Conservation (phyloP, 2,329 filamentous ascomycete species). For the Alternaria arbusti region DNA sequence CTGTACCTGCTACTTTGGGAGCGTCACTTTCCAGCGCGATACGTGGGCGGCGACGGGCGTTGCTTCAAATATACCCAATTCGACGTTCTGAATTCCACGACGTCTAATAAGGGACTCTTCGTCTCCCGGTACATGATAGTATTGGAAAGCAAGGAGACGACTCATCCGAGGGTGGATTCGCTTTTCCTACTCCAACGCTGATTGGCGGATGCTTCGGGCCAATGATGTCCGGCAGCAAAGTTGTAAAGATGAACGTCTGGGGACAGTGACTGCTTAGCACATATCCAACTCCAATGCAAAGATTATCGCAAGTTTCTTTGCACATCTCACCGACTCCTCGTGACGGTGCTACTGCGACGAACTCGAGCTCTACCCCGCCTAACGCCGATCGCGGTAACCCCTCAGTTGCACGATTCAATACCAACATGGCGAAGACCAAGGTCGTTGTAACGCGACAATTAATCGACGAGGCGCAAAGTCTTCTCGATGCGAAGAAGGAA, state of each 20-base stretch:
- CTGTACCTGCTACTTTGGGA: conserved; percentile 12
- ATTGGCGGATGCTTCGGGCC: conserved; percentile 31
- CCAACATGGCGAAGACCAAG: conserved; percentile 32
- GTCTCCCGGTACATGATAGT: not conserved
- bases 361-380: conserved; percentile 19
- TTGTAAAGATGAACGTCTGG: not conserved
- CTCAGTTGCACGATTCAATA: conserved; percentile 9
- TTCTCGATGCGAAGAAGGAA: conserved; percentile 24
- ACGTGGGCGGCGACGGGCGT: not conserved
- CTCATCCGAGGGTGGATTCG: not conserved
- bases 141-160: not conserved
- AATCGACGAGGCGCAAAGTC: conserved; percentile 26
- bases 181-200: conserved; percentile 3
- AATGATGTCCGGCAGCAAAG: conserved; percentile 6
- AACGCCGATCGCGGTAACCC: conserved; percentile 20
- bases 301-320: conserved; percentile 14
- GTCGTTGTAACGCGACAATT: conserved; percentile 40
- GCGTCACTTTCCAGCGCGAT: not conserved
- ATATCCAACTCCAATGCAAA: conserved; percentile 6
- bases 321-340: conserved; percentile 6
- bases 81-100: not conserved
- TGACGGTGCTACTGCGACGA: not conserved
- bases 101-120: not conserved
- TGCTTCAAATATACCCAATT: accelerated
- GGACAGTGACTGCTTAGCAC: not conserved